Conservation (phyloP, 176 grass and related monocot genomes). For the Ensete ventricosum region DNA sequence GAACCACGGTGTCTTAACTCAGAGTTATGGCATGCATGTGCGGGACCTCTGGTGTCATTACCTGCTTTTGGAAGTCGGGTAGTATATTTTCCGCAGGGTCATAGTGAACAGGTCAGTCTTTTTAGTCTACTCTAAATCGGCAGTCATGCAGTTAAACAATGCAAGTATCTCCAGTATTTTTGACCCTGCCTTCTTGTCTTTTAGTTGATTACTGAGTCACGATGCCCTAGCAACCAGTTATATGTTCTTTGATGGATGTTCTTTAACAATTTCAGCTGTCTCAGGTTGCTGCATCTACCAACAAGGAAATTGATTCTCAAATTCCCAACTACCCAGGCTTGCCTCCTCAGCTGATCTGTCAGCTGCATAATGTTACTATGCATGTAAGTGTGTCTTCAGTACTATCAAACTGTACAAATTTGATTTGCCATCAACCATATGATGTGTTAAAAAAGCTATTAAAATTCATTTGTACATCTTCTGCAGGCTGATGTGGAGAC, state of each 20-base stretch:
- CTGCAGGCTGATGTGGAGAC: constrained; percentile 85
- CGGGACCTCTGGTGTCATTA: constrained; percentile 89
- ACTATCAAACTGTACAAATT: constrained; percentile 7
- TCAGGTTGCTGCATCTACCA: constrained; percentile 90
- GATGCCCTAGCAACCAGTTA: not conserved
- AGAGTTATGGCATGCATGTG: constrained; percentile 98
- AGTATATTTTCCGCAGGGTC: constrained; percentile 94
- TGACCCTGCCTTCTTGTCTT: not conserved
- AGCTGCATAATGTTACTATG: constrained; percentile 98
- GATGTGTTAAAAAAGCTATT: not conserved
- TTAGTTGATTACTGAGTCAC: not conserved
- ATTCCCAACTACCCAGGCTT: constrained; percentile 91
- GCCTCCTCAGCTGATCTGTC: constrained; percentile 93
- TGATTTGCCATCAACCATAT: not conserved
- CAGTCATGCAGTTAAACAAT: not conserved
- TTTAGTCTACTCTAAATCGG: not conserved
- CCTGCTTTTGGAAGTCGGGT: constrained; percentile 81
- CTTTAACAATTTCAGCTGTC: constrained; percentile 10
- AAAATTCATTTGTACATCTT: not conserved
- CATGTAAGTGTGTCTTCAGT: constrained; percentile 50
- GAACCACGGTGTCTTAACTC: constrained; percentile 92
- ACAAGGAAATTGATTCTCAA: constrained; percentile 95
- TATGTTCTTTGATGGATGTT: not conserved
- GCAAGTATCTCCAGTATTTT: not conserved
- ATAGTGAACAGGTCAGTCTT: constrained; percentile 75